These are phyloP conservation scores for Melastoma malabathricum DNA, from an alignment of 345 rosid genomes.

Conservation along the genomic window DNA sequence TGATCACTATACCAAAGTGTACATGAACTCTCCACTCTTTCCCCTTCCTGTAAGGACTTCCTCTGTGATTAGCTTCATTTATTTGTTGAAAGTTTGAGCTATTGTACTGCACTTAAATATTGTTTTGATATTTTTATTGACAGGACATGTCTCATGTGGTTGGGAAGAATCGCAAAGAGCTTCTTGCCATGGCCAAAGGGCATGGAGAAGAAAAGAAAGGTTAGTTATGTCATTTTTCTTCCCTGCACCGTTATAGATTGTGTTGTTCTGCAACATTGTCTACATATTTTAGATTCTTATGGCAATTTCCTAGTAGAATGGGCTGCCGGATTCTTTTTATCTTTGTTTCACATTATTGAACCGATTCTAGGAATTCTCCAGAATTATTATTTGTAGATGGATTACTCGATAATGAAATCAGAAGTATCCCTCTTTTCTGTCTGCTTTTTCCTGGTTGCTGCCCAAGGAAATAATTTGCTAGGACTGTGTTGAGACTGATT, in stretches of 20 bases:
- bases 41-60: slow-evolving; percentile 70
- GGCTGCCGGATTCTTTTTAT: no score
- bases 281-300: no score
- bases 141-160: slow-evolving; percentile 95
- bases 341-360: no score
- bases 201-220: slow-evolving; percentile 82
- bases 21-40: slow-evolving; percentile 72
- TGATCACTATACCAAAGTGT: slow-evolving; percentile 58
- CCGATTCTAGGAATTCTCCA: no score
- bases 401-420: no score
- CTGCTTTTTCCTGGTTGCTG: no score
- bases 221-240: neutral
- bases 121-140: slow-evolving; percentile 5
- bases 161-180: slow-evolving; percentile 89
- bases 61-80: slow-evolving; percentile 8
- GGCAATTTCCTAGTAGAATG: no score
- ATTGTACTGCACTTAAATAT: neutral
- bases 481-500: no score
- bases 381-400: no score
- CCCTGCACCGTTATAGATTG: neutral
- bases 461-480: no score
- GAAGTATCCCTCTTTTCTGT: no score
- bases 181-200: slow-evolving; percentile 96
- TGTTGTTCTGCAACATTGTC: no score
- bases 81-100: neutral